These are phyloP conservation scores for Mycena maculata DNA, from an alignment of 768 basidiomycete species.

Conservation along the genomic window DNA sequence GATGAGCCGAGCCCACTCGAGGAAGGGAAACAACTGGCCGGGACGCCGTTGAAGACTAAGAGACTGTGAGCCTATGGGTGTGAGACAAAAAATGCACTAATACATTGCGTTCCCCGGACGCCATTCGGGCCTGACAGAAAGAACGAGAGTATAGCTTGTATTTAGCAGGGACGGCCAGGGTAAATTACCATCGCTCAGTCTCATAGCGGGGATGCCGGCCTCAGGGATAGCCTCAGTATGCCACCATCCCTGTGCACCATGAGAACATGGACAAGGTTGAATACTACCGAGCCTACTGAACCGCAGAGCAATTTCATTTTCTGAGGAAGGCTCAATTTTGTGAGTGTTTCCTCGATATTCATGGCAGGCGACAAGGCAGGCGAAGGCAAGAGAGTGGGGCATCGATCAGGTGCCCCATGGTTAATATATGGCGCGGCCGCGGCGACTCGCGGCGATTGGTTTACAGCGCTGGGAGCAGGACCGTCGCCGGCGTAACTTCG, in stretches of 20 bases:
- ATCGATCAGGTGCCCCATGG: too few species aligned
- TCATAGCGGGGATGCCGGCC: constrained; percentile 53
- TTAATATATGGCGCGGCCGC: too few species aligned
- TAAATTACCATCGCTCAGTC: constrained; percentile 58
- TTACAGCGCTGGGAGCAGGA: too few species aligned
- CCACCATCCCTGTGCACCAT: constrained; percentile 56
- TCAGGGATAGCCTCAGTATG: constrained; percentile 56
- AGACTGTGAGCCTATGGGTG: constrained; percentile 45
- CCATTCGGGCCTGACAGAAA: constrained; percentile 57
- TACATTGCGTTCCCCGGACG: constrained; percentile 59
- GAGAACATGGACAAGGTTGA: neutral
- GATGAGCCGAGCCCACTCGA: constrained; percentile 68
- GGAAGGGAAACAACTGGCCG: constrained; percentile 67
- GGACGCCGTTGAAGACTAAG: constrained; percentile 66
- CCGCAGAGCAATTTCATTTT: constrained; percentile 61
- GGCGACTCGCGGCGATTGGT: too few species aligned
- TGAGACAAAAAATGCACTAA: constrained; percentile 55
- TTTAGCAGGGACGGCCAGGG: neutral
- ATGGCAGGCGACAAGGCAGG: too few species aligned
- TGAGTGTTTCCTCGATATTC: constrained; percentile 52
- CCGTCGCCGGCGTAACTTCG: too few species aligned
- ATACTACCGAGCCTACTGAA: constrained; percentile 40
- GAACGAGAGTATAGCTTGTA: neutral
- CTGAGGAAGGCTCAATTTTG: constrained; percentile 50
- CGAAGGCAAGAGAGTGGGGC: too few species aligned